Conservation (phyloP, 2,329 filamentous ascomycete species). For the Seiridium unicorne region DNA sequence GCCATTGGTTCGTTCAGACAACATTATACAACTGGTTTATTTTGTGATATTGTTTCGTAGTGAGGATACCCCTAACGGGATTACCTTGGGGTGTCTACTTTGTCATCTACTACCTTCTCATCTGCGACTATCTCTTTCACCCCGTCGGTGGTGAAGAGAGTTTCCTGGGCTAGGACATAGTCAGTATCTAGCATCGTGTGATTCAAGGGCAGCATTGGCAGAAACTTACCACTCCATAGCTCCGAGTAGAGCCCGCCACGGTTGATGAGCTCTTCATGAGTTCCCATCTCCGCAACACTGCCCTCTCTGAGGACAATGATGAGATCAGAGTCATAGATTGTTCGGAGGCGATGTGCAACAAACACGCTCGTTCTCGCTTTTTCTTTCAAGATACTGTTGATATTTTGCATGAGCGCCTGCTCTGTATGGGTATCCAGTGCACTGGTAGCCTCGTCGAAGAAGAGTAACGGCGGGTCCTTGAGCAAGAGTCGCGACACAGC, state of each 20-base stretch:
- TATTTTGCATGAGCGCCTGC: conserved; percentile 84
- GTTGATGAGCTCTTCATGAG: conserved; percentile 81
- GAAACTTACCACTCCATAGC: conserved; percentile 77
- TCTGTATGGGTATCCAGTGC: conserved; percentile 93
- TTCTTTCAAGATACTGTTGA: conserved; percentile 87
- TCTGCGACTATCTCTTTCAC: conserved; percentile 10
- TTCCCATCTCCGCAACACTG: conserved; percentile 82
- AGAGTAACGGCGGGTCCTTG: conserved; percentile 85
- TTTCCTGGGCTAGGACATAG: conserved; percentile 56
- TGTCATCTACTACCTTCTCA: neutral
- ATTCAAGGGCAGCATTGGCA: neutral
- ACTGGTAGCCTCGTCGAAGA: conserved; percentile 94
- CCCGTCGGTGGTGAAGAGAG: conserved; percentile 32
- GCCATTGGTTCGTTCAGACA: no score
- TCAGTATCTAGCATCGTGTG: neutral
- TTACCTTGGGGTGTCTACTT: neutral
- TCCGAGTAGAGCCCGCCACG: conserved; percentile 79
- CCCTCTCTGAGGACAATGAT: conserved; percentile 90
- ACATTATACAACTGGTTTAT: neutral
- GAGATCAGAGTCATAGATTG: conserved; percentile 88
- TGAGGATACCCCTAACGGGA: neutral
- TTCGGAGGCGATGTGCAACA: conserved; percentile 86
- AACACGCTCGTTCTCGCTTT: conserved; percentile 91
- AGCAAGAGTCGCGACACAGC: conserved; percentile 81
- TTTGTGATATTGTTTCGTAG: neutral